A percentile compares a stretch with the other conserved stretches of the same genome.
phyloP scores from a whole-genome alignment of 176 grass and related monocot species.

The Aegilops sharonensis region DNA sequence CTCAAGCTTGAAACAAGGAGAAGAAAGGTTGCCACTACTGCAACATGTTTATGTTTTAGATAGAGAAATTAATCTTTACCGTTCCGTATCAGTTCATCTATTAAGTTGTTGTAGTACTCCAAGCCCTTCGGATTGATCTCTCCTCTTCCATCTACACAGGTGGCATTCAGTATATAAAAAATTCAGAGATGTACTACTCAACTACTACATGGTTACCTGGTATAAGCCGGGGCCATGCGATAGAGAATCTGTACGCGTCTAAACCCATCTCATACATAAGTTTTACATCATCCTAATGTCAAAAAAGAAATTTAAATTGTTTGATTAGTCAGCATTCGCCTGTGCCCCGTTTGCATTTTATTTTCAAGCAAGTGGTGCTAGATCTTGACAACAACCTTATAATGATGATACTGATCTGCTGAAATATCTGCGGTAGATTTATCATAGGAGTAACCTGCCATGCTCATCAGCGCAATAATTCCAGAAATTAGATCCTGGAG shows the following conservation, averaged over 20 bases:
- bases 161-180: neutral
- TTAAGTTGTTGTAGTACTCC: conserved; percentile 77
- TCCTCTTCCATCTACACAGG: conserved; percentile 16
- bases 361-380: neutral
- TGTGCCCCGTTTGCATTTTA: neutral
- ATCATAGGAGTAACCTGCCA: conserved; percentile 42
- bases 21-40: neutral
- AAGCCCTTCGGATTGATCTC: neutral
- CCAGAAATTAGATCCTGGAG: neutral
- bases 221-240: conserved; percentile 67
- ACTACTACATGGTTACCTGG: conserved; percentile 8
- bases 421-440: conserved; percentile 44
- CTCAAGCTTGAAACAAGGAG: neutral
- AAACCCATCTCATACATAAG: conserved; percentile 78
- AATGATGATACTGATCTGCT: conserved; percentile 79
- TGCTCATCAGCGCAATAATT: neutral
- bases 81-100: conserved; percentile 58
- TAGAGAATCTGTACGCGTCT: conserved; percentile 86
- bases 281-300: conserved; percentile 71
- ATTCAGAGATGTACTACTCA: neutral
- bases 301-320: neutral
- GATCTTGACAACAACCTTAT: conserved; percentile 42
- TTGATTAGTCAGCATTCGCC: neutral
- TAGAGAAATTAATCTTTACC: conserved; percentile 22
- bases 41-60: neutral